A percentile compares a stretch with the other conserved stretches of the same genome.
Conservation (phyloP, 2,329 filamentous ascomycete species). For the Chaetomium globosum region DNA sequence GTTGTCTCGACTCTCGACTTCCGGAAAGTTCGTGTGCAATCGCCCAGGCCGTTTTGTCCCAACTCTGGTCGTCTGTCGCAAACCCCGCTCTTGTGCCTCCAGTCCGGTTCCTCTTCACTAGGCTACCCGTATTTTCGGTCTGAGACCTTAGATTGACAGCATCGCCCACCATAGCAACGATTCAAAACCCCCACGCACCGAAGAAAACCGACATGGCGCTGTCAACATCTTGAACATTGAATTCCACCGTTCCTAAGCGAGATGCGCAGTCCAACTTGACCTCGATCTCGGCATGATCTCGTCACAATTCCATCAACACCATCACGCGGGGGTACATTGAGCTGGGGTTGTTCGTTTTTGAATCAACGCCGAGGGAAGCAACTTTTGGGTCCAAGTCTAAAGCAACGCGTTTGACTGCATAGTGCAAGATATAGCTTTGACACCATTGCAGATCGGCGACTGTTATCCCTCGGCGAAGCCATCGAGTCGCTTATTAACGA, state of each 20-base stretch:
- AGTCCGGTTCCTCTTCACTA: neutral
- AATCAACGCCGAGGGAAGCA: slow-evolving; percentile 15
- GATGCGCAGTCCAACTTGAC: slow-evolving; percentile 17
- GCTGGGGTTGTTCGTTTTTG: slow-evolving; percentile 33
- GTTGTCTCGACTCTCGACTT: no score
- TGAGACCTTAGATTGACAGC: neutral
- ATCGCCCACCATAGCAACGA: neutral
- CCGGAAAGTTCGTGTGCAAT: no score
- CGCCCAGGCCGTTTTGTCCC: no score
- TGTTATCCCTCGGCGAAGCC: neutral
- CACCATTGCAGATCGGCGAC: slow-evolving; percentile 4
- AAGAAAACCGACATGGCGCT: slow-evolving; percentile 3
- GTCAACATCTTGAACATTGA: slow-evolving; percentile 12
- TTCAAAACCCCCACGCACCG: slow-evolving; percentile 13
- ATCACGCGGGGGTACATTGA: slow-evolving; percentile 34
- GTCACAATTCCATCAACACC: slow-evolving; percentile 20
- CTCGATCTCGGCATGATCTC: slow-evolving; percentile 33
- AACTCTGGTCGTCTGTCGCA: neutral
- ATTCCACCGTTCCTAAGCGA: slow-evolving; percentile 30
- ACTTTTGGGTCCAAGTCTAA: slow-evolving; percentile 8
- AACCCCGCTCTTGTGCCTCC: neutral
- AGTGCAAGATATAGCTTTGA: slow-evolving; percentile 12
- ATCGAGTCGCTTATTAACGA: neutral
- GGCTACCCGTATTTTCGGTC: neutral
- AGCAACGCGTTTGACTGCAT: slow-evolving; percentile 20